These are phyloP conservation scores for Meyerozyma carpophila DNA, from an alignment of 1,139 yeast species.

Conservation along the genomic window DNA sequence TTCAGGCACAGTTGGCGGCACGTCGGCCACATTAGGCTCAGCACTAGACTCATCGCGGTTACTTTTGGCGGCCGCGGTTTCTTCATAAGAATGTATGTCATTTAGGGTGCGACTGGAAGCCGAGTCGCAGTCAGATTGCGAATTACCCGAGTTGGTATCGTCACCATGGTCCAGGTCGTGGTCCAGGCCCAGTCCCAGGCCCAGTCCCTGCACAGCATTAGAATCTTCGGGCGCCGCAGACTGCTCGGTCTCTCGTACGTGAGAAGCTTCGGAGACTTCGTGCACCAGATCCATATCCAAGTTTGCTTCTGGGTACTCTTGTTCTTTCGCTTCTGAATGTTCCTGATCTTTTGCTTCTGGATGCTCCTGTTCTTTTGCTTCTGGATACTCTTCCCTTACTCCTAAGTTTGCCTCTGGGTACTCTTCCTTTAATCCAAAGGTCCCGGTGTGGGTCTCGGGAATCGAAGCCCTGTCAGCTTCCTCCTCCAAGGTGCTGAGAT, in stretches of 20 bases:
- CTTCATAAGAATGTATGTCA: not conserved
- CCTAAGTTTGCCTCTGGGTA: constrained; percentile 1
- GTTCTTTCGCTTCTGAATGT: no score
- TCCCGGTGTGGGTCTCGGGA: not conserved
- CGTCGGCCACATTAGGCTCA: not conserved
- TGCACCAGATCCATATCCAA: not conserved
- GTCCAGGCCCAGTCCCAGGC: not conserved
- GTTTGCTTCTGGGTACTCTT: constrained; percentile 1
- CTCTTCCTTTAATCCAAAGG: not conserved
- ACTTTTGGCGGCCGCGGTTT: not conserved
- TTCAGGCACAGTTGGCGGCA: not conserved
- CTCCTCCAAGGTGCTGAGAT: constrained; percentile 10
- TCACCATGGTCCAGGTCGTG: not conserved
- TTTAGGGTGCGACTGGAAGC: not conserved
- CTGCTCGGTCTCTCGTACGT: not conserved
- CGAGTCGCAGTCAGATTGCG: not conserved
- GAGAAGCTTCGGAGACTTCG: not conserved
- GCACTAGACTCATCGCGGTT: not conserved
- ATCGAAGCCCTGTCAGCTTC: not conserved
- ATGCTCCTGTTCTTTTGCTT: no score
- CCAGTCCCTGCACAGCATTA: constrained; percentile 1
- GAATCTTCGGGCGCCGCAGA: constrained; percentile 6
- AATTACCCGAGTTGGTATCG: not conserved
- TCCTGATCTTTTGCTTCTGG: no score
- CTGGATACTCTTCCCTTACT: not conserved